These are phyloP conservation scores for Thuja plicata DNA, from an alignment of 83 land plant species.

Conservation along the genomic window DNA sequence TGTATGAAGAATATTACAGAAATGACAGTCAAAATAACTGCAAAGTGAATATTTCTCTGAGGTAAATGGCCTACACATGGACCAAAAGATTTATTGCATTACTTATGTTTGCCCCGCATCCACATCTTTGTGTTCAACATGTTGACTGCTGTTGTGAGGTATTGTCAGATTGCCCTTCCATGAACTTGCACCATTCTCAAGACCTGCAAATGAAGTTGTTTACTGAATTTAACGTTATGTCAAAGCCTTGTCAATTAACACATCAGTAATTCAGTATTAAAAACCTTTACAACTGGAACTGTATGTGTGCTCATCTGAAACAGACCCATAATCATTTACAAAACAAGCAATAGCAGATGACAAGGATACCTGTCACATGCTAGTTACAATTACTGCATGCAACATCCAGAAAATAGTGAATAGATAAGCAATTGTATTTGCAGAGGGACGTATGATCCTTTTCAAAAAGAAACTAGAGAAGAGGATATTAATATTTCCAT, in stretches of 20 bases:
- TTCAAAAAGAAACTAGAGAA: neutral
- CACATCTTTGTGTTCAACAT: neutral
- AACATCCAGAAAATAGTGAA: neutral
- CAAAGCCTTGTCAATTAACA: neutral
- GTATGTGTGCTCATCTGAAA: neutral
- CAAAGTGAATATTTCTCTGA: neutral
- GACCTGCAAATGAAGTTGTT: neutral
- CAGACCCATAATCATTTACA: neutral
- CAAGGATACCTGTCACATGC: neutral
- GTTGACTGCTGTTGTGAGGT: neutral
- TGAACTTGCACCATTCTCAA: constrained; percentile 5
- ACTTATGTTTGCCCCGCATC: neutral
- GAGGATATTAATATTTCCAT: neutral
- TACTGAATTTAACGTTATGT: neutral
- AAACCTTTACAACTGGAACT: neutral
- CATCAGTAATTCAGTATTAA: neutral
- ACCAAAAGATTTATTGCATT: neutral
- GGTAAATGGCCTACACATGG: neutral
- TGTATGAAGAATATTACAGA: neutral
- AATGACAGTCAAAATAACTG: neutral
- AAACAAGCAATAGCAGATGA: neutral
- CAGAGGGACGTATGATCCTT: neutral
- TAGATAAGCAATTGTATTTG: neutral
- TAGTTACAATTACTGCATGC: neutral
- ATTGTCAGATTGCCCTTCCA: neutral